Evolutionary conservation across 1,284 basidiomycete genomes (phyloP).

Genomic region (Ustilago hordei): DNA sequence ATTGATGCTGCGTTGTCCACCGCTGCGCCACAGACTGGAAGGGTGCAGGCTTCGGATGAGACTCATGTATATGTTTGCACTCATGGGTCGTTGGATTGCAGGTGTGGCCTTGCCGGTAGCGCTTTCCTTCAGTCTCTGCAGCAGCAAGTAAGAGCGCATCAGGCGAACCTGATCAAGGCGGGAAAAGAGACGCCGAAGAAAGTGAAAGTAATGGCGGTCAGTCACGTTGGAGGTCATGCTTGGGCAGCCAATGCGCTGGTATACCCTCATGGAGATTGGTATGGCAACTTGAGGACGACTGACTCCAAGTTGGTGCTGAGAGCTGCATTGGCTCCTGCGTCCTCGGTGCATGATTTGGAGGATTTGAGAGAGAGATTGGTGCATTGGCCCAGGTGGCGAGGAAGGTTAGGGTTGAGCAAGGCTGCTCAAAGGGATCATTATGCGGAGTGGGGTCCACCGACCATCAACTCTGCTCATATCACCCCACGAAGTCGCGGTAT

Average conservation of each 20-base stretch:
- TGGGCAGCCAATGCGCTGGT: conserved; percentile 69
- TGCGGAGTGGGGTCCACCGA: conserved; percentile 59
- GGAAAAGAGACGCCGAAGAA: conserved; percentile 38
- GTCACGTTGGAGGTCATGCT: conserved; percentile 65
- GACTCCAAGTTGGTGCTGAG: conserved; percentile 56
- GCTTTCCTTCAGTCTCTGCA: conserved; percentile 62
- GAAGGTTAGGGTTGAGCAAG: conserved; percentile 65
- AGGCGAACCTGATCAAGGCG: conserved; percentile 37
- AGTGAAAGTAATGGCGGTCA: conserved; percentile 55
- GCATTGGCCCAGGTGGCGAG: conserved; percentile 69
- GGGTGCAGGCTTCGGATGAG: conserved; percentile 30
- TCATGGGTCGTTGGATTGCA: conserved; percentile 69
- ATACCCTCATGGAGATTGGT: conserved; percentile 66
- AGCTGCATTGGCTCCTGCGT: conserved; percentile 63
- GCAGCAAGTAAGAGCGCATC: conserved; percentile 52
- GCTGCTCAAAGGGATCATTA: conserved; percentile 57
- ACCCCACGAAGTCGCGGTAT: conserved; percentile 44
- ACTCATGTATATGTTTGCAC: conserved; percentile 69
- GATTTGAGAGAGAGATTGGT: conserved; percentile 59
- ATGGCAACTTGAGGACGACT: conserved; percentile 61
- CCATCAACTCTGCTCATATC: conserved; percentile 54
- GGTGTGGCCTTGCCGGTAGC: conserved; percentile 69
- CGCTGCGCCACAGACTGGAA: conserved; percentile 35
- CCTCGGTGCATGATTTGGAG: conserved; percentile 62
- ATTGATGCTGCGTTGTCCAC: conserved; percentile 41